Percentiles rank a stretch among this genome's conserved stretches.
phyloP scores from a whole-genome alignment of 2,329 filamentous ascomycete genomes.

The Coleophoma eucalyptorum region DNA sequence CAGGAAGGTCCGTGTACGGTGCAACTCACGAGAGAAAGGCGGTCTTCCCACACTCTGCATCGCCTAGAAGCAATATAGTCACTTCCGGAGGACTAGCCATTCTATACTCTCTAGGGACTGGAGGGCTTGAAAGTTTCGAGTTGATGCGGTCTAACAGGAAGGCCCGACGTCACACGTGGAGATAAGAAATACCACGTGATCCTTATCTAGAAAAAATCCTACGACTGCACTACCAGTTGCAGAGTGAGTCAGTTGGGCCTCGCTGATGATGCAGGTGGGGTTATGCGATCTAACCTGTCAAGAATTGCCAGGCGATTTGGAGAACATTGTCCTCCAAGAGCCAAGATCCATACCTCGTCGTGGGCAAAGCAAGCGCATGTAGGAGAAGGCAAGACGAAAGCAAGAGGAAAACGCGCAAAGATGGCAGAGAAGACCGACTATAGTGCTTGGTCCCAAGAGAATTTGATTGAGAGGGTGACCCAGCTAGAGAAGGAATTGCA shows the following conservation, averaged over 20 bases:
- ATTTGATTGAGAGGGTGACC: conserved; percentile 64
- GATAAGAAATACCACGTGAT: not conserved
- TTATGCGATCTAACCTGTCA: too few species aligned
- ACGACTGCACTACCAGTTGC: too few species aligned
- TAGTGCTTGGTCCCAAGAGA: conserved; percentile 62
- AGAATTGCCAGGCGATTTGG: too few species aligned
- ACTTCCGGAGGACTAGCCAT: conserved; percentile 37
- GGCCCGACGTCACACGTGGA: conserved; percentile 17
- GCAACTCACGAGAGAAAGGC: conserved; percentile 55
- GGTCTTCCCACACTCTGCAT: conserved; percentile 56
- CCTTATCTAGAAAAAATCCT: too few species aligned
- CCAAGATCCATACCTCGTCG: too few species aligned
- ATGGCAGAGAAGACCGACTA: conserved; percentile 42
- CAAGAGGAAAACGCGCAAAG: not conserved
- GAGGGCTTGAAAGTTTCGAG: not conserved
- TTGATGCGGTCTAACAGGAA: conserved; percentile 12
- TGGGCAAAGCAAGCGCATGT: too few species aligned
- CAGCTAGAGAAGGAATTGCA: conserved; percentile 64
- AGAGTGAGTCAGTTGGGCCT: too few species aligned
- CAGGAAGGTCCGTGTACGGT: not conserved
- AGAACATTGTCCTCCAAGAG: too few species aligned
- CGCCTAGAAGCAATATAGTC: conserved; percentile 55
- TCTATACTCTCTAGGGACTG: conserved; percentile 1
- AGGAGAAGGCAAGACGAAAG: too few species aligned
- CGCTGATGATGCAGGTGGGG: too few species aligned